Conservation (phyloP, 768 basidiomycete genomes). For the Tubosaeta sp. region DNA sequence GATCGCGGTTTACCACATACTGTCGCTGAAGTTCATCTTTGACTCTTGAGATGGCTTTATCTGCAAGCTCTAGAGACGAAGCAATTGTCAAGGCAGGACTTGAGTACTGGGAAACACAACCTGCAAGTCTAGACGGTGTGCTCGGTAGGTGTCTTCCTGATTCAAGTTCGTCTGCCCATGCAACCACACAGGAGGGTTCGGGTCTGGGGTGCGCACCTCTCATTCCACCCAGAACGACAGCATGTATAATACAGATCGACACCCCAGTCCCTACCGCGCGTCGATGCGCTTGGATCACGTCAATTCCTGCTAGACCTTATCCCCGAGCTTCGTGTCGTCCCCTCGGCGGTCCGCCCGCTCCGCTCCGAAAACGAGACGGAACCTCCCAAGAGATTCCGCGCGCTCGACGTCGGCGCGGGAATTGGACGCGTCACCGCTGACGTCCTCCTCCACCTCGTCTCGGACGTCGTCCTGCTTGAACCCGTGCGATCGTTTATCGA, state of each 20-base stretch:
- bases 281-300: slow-evolving; percentile 88
- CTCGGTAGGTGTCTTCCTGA: slow-evolving; percentile 47
- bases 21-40: not conserved
- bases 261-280: slow-evolving; percentile 73
- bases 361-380: slow-evolving; percentile 7
- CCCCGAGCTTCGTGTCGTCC: slow-evolving; percentile 73
- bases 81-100: slow-evolving; percentile 75
- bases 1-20: not conserved
- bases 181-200: slow-evolving; percentile 41
- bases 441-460: slow-evolving; percentile 84
- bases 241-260: not conserved
- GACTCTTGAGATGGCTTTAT: slow-evolving; percentile 2
- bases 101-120: slow-evolving; percentile 80
- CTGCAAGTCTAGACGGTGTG: slow-evolving; percentile 83
- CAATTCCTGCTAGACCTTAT: slow-evolving; percentile 79
- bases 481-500: slow-evolving; percentile 77
- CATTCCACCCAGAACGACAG: not conserved
- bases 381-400: slow-evolving; percentile 51
- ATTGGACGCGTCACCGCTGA: slow-evolving; percentile 89
- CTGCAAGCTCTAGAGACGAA: slow-evolving; percentile 24
- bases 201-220: slow-evolving; percentile 43
- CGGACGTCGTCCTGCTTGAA: slow-evolving; percentile 86
- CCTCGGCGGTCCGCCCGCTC: slow-evolving; percentile 64
- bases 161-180: slow-evolving; percentile 8
- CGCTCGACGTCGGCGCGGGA: slow-evolving; percentile 91